These are phyloP conservation scores for Cornus florida DNA, from an alignment of 148 eudicot species.

Conservation along the genomic window DNA sequence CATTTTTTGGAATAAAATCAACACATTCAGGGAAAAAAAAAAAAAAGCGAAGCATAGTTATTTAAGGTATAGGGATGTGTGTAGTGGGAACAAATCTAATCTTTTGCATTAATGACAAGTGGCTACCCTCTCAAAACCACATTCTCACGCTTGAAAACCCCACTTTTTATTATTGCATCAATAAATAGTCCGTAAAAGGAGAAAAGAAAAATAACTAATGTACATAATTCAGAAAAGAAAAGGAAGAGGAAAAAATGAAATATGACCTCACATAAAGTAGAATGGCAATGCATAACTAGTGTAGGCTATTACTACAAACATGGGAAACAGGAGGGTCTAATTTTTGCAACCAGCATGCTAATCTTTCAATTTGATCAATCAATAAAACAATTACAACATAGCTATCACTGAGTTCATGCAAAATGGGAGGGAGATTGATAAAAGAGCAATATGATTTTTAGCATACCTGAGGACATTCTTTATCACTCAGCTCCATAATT, in stretches of 20 bases:
- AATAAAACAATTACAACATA: neutral
- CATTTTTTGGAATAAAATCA: too few relatives aligned
- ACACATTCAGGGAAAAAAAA: too few relatives aligned
- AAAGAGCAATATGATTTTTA: neutral
- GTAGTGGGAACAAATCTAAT: too few relatives aligned
- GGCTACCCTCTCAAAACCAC: too few relatives aligned
- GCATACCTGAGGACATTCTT: slow-evolving; percentile 34
- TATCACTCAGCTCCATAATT: slow-evolving; percentile 25
- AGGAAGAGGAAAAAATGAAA: neutral
- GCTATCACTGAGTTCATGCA: neutral
- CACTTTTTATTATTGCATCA: neutral
- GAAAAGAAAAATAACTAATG: neutral
- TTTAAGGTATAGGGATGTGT: too few relatives aligned
- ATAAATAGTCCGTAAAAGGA: too few relatives aligned
- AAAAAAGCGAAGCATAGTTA: too few relatives aligned
- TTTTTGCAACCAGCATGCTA: neutral
- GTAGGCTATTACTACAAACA: neutral
- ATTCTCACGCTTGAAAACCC: too few relatives aligned
- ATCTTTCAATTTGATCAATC: neutral
- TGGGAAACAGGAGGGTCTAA: neutral
- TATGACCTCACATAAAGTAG: neutral
- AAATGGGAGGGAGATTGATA: neutral
- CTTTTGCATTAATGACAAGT: too few relatives aligned
- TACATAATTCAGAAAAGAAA: neutral
- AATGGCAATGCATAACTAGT: neutral